phyloP scores from a whole-genome alignment of 352 stramenopile species.

The Globisporangium radiosum region DNA sequence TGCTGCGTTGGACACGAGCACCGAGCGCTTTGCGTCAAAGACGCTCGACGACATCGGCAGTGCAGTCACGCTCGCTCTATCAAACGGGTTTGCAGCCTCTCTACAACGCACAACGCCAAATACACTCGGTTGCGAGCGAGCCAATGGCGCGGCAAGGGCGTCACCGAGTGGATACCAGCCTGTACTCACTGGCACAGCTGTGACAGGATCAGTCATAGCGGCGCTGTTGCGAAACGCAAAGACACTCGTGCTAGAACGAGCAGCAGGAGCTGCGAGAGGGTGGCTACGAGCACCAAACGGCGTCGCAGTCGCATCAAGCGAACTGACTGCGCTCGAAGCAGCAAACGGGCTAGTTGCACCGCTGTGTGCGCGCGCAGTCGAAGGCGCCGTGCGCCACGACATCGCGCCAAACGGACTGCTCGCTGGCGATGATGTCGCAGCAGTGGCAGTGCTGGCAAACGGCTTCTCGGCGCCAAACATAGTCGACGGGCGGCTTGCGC shows the following conservation, averaged over 20 bases:
- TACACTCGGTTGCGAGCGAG: not conserved
- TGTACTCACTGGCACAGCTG: not conserved
- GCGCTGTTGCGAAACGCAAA: not conserved
- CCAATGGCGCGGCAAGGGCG: not conserved
- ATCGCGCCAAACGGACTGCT: slow-evolving; percentile 8
- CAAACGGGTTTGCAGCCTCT: slow-evolving; percentile 7
- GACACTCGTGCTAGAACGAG: not conserved
- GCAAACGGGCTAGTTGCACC: not conserved
- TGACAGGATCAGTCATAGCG: not conserved
- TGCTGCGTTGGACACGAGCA: not conserved
- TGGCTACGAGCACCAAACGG: not conserved
- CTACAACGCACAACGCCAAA: not conserved
- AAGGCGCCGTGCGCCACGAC: not conserved
- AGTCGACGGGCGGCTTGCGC: no score
- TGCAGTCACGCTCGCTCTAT: not conserved
- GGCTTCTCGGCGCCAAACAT: slow-evolving; percentile 1
- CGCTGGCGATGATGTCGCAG: not conserved
- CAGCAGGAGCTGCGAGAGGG: not conserved
- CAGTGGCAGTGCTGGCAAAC: no score
- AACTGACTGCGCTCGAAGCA: not conserved
- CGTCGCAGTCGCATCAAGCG: not conserved
- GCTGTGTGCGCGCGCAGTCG: not conserved
- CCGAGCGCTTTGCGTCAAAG: not conserved
- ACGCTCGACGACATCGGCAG: not conserved
- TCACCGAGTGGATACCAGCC: slow-evolving; percentile 6